phyloP scores from a whole-genome alignment of 2,329 filamentous ascomycete species.

The Ophiostoma pallidulum region DNA sequence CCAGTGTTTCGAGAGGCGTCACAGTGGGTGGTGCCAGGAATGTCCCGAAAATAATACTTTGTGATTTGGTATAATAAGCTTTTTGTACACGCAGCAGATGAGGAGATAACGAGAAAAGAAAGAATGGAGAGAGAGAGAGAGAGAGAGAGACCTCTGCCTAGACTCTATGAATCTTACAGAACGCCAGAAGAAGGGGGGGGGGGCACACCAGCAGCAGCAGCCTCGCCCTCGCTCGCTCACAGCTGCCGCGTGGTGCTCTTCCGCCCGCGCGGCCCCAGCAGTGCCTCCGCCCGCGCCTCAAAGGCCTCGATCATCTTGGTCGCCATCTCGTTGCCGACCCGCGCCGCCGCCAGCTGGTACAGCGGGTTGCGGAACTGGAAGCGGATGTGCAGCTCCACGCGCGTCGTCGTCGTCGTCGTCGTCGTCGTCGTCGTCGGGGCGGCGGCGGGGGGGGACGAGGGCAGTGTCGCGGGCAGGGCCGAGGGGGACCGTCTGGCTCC shows the following conservation, averaged over 20 bases:
- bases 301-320: conserved; percentile 89
- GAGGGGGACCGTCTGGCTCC: too few relatives aligned
- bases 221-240: too few relatives aligned
- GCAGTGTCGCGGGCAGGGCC: too few relatives aligned
- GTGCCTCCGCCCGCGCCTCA: conserved; percentile 63
- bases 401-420: conserved; percentile 45
- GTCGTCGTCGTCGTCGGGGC: too few relatives aligned
- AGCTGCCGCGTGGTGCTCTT: neutral
- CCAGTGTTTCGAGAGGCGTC: too few relatives aligned
- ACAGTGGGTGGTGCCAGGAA: too few relatives aligned
- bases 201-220: too few relatives aligned
- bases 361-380: conserved; percentile 86
- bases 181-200: too few relatives aligned
- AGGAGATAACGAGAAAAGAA: neutral
- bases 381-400: conserved; percentile 65
- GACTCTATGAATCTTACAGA: too few relatives aligned
- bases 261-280: conserved; percentile 21
- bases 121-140: neutral
- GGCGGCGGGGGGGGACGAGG: conserved; percentile 21
- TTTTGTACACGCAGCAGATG: neutral
- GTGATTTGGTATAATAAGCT: too few relatives aligned
- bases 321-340: conserved; percentile 75
- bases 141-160: too few relatives aligned
- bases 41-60: too few relatives aligned
- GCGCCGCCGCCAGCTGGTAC: conserved; percentile 71